Conservation (phyloP, 2,329 filamentous ascomycete species). For the Hymenoscyphus scutula region DNA sequence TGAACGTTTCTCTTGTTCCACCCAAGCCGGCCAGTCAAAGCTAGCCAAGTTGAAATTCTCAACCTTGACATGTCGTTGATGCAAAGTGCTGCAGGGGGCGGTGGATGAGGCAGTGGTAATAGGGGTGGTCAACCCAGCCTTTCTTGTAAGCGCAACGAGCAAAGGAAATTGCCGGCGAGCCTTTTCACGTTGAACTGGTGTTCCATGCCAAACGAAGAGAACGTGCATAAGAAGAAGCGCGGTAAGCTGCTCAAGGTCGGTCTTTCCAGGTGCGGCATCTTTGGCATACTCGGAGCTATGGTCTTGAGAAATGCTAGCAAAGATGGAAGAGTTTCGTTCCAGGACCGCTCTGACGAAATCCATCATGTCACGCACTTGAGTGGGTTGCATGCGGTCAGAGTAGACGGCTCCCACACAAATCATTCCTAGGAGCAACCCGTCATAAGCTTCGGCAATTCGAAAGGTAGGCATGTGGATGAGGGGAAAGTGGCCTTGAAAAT, state of each 20-base stretch:
- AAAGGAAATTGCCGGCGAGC: conserved; percentile 58
- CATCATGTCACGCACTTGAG: conserved; percentile 66
- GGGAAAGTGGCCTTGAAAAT: conserved; percentile 72
- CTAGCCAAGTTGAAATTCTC: conserved; percentile 47
- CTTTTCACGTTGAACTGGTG: conserved; percentile 60
- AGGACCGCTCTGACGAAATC: conserved; percentile 59
- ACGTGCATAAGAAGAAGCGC: conserved; percentile 61
- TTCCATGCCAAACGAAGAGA: conserved; percentile 69
- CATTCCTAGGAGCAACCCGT: conserved; percentile 66
- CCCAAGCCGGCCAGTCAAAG: conserved; percentile 66
- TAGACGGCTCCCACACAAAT: conserved; percentile 74
- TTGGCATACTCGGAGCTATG: conserved; percentile 41
- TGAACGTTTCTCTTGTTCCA: conserved; percentile 68
- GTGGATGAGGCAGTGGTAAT: conserved; percentile 37
- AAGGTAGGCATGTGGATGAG: conserved; percentile 72
- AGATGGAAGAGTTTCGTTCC: conserved; percentile 53
- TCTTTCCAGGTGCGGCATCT: conserved; percentile 38
- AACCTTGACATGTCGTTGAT: conserved; percentile 52
- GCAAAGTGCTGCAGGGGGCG: conserved; percentile 56
- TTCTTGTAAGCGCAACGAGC: conserved; percentile 56
- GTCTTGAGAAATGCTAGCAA: conserved; percentile 44
- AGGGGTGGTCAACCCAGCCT: conserved; percentile 54
- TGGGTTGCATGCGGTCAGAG: conserved; percentile 58
- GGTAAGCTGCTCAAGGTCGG: conserved; percentile 65
- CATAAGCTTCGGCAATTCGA: conserved; percentile 62